Evolutionary conservation across 2,329 filamentous ascomycete species (phyloP).

Genomic region (Neurospora sp.): DNA sequence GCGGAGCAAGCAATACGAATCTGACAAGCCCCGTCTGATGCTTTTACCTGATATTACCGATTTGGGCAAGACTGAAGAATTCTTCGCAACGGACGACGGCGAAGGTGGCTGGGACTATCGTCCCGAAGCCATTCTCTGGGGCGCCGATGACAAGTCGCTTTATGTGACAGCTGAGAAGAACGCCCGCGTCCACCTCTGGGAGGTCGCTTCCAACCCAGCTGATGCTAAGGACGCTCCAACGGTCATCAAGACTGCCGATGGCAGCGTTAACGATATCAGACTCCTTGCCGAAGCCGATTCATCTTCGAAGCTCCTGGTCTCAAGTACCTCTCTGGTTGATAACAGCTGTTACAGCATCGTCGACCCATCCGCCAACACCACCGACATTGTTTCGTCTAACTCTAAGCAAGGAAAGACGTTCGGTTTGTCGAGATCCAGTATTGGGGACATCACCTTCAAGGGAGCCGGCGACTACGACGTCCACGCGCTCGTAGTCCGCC

Average conservation of each 20-base stretch:
- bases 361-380: slow-evolving; percentile 30
- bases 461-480: slow-evolving; percentile 55
- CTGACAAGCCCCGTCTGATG: slow-evolving; percentile 63
- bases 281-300: slow-evolving; percentile 36
- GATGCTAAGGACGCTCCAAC: slow-evolving; percentile 38
- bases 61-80: slow-evolving; percentile 46
- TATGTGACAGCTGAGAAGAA: slow-evolving; percentile 66
- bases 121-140: slow-evolving; percentile 48
- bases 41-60: slow-evolving; percentile 52
- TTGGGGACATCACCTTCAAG: slow-evolving; percentile 59
- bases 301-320: slow-evolving; percentile 47
- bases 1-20: slow-evolving; percentile 67
- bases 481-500: slow-evolving; percentile 61
- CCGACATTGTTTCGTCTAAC: slow-evolving; percentile 48
- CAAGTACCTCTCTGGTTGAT: slow-evolving; percentile 59
- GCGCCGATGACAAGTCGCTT: slow-evolving; percentile 48
- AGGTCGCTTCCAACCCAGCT: slow-evolving; percentile 44
- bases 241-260: slow-evolving; percentile 38
- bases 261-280: slow-evolving; percentile 43
- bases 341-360: slow-evolving; percentile 60
- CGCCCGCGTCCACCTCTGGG: slow-evolving; percentile 53
- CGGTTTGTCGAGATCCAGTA: slow-evolving; percentile 52
- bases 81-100: slow-evolving; percentile 52
- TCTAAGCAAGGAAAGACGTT: slow-evolving; percentile 56
- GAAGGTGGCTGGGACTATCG: slow-evolving; percentile 51